Conservation (phyloP, 2,329 filamentous ascomycete species). For the Fusarium lateritium region DNA sequence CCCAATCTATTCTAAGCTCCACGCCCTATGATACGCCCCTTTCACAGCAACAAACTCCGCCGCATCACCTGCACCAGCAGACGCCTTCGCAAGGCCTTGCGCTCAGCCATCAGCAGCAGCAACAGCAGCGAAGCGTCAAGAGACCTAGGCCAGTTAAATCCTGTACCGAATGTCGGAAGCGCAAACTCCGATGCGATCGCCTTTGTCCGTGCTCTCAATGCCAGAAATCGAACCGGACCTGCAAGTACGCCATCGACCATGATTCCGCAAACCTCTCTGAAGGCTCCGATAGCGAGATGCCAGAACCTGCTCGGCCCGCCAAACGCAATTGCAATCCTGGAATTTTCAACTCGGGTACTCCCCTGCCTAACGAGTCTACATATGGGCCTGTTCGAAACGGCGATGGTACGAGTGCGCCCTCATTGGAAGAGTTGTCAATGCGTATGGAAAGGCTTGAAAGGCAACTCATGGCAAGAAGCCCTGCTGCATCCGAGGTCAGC, state of each 20-base stretch:
- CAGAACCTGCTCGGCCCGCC: constrained; percentile 52
- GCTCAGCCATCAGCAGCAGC: constrained; percentile 46
- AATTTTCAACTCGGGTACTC: constrained; percentile 42
- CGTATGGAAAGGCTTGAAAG: constrained; percentile 70
- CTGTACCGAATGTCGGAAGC: constrained; percentile 70
- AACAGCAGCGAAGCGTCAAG: constrained; percentile 64
- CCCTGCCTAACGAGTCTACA: constrained; percentile 43
- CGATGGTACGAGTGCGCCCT: constrained; percentile 51
- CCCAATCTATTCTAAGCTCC: constrained; percentile 38
- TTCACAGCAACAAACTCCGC: constrained; percentile 49
- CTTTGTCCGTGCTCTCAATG: constrained; percentile 71
- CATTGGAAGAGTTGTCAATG: constrained; percentile 64
- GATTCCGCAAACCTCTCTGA: constrained; percentile 65
- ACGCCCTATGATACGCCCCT: constrained; percentile 45
- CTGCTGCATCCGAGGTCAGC: constrained; percentile 56
- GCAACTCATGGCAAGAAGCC: constrained; percentile 61
- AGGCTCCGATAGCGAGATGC: constrained; percentile 60
- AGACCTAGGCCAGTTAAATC: constrained; percentile 69
- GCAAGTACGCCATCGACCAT: constrained; percentile 67
- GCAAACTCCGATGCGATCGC: constrained; percentile 71
- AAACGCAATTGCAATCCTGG: constrained; percentile 57
- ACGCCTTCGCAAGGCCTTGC: constrained; percentile 45
- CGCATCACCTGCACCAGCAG: constrained; percentile 49
- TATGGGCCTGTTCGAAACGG: constrained; percentile 52
- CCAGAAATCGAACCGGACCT: constrained; percentile 68